Evolutionary conservation across 148 eudicot genomes (phyloP), one percentile per base, ranked within the genome.

Genomic region (Spergularia marina): DNA sequence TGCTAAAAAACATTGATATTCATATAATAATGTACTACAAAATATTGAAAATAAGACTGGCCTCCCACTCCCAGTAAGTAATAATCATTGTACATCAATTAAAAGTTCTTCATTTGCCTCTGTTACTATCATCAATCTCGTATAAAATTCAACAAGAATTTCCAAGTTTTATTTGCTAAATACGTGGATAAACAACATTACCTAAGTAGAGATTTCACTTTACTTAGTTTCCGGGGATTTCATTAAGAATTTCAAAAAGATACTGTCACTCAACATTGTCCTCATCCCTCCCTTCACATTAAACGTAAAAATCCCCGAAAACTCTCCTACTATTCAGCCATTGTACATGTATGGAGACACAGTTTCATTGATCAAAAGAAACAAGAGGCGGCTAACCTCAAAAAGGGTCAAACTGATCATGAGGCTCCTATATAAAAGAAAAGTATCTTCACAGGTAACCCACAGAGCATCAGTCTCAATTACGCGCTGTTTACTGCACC

Each of bases 401-500:
- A 3, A 56, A 56, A n/a, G 20, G 60, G 60, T n/a, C 5, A 23
- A 23, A 18, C n/a, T 56, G 23, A n/a, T 23, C 25, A 23, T 23
- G 25, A 23, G 23, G 60, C 60, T 56, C 10, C 60, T 56, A 56
- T 56, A 56, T 17, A 23, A n/a, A 17, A 7, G 60, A n/a, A 17
- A 7, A 56, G n/a, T 3, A 54, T 54, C n/a, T 54, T 23, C 49
- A 40, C 34, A 2, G 39, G 7, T 2, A 49, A 70, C 36, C 13
- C 76, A 1, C 3, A 12, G 5, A 0, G 16, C 1, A 77, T 83
- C 12, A 13, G 23, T 9, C 78, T 83, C 10, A 18, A 71, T 13
- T 83, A 74, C 62, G 83, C 82, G 9, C 60, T 81, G 8, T 83
- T 80, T 57, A 84, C 85, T 17, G 63, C 74, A 36, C 71, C 75